Evolutionary conservation across 257 asterid genomes (phyloP).

Genomic region (Coffea canephora): DNA sequence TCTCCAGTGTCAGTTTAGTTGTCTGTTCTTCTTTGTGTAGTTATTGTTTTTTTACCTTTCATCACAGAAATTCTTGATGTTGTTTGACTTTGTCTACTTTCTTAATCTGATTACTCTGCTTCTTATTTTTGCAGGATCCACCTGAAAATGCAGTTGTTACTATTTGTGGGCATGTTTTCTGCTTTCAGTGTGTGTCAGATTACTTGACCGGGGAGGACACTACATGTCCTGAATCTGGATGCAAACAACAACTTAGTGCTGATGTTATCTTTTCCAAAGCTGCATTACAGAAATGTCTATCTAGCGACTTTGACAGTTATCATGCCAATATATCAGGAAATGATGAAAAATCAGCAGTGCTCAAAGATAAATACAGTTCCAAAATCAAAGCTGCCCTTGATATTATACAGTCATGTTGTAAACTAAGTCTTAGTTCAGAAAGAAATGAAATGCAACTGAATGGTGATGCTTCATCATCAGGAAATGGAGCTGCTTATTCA

Average conservation of each 20-base stretch:
- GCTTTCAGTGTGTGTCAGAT: slow-evolving; percentile 88
- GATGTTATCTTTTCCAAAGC: slow-evolving; percentile 72
- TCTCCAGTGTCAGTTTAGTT: not conserved
- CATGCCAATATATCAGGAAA: slow-evolving; percentile 31
- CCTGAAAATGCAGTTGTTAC: slow-evolving; percentile 98
- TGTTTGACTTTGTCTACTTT: not conserved
- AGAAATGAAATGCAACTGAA: slow-evolving; percentile 23
- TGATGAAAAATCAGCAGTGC: slow-evolving; percentile 47
- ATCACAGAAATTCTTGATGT: not conserved
- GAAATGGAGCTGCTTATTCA: slow-evolving; percentile 25
- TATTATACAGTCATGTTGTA: slow-evolving; percentile 55
- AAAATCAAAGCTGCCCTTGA: slow-evolving; percentile 72
- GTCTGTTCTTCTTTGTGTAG: not conserved
- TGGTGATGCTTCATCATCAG: slow-evolving; percentile 43
- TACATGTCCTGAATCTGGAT: slow-evolving; percentile 75
- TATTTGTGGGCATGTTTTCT: slow-evolving; percentile 91
- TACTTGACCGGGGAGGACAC: slow-evolving; percentile 80
- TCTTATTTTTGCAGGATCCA: slow-evolving; percentile 66
- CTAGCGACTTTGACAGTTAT: slow-evolving; percentile 47
- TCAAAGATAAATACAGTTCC: slow-evolving; percentile 54
- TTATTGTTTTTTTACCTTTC: not conserved
- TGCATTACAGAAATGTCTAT: slow-evolving; percentile 57
- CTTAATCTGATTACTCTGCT: not conserved
- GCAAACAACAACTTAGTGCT: slow-evolving; percentile 86
- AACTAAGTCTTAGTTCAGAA: slow-evolving; percentile 33